These are phyloP conservation scores for Xerocomellus chrysenteron DNA, from an alignment of 768 basidiomycete genomes.

Conservation along the genomic window DNA sequence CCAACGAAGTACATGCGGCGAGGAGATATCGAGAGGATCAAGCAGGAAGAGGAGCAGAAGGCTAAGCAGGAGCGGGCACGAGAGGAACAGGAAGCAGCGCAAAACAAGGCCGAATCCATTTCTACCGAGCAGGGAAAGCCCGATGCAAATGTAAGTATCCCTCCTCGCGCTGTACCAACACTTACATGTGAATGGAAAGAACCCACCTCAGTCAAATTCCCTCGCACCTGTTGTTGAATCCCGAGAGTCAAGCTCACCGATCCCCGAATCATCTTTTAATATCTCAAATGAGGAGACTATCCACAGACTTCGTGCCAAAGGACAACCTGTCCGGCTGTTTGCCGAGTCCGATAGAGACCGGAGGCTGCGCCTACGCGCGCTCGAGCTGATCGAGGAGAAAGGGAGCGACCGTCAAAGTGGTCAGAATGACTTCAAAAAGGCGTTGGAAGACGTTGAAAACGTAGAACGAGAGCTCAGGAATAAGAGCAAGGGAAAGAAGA, in stretches of 20 bases:
- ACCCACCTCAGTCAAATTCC: slow-evolving; percentile 39
- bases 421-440: slow-evolving; percentile 94
- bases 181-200: slow-evolving; percentile 49
- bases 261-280: slow-evolving; percentile 58
- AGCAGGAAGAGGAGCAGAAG: slow-evolving; percentile 44
- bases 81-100: slow-evolving; percentile 29
- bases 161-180: background rate
- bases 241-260: slow-evolving; percentile 41
- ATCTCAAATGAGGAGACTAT: slow-evolving; percentile 92
- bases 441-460: slow-evolving; percentile 82
- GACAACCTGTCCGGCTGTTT: slow-evolving; percentile 93
- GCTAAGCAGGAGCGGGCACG: slow-evolving; percentile 33
- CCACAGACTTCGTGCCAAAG: slow-evolving; percentile 84
- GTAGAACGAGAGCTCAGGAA: slow-evolving; percentile 65
- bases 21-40: slow-evolving; percentile 82
- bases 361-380: slow-evolving; percentile 80
- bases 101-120: slow-evolving; percentile 13
- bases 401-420: slow-evolving; percentile 77
- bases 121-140: slow-evolving; percentile 24
- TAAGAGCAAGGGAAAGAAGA: slow-evolving; percentile 59
- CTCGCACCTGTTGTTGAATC: slow-evolving; percentile 37
- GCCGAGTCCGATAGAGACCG: slow-evolving; percentile 95
- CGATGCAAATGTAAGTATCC: slow-evolving; percentile 44
- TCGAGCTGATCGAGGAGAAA: slow-evolving; percentile 94
- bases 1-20: slow-evolving; percentile 87